Base-by-base conservation (phyloP, 176 grass and related monocot species). In the Ananas comosus region DNA sequence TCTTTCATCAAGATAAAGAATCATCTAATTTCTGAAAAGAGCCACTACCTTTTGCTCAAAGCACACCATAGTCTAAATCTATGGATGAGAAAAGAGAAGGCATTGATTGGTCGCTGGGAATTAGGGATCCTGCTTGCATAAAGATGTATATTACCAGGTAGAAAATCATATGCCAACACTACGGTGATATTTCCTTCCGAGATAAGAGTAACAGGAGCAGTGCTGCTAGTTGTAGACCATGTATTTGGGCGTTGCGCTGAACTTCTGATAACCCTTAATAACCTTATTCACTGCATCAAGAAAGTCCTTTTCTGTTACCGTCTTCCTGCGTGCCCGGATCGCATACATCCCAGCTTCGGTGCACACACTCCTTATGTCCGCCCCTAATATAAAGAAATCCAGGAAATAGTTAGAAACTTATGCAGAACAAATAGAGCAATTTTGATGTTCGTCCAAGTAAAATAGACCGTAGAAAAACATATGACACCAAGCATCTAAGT, bases 211-310 rank as follows among this genome's bases (percentile, higher is more conserved):
- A 1, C 2, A n/a, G 64, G 13, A 13, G 13, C 14, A 10, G 27
- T 9, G 14, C 56, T 21, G 71, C 73, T 79, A 96, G 56, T 96
- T 96, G 23, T 96, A 96, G 64, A 91, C 88, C 92, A 96, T 96
- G 13, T 96, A 96, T 25, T 88, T 91, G 0, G 92, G 92, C 13
- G 92, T 96, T 0, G 92, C 92, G 9, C 88, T 96, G 10, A 96
- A 96, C 8, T 96, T 96, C 83, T 96, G 92, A 2, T 96, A 96
- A 3, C 92, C 92, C 63, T 96, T 96, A 2, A 96, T 96, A 7
- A 96, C 92, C 64, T 96, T 96, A 25, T 96, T 91, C 21, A 96
- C 92, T 0, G 92, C 86, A 42, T 96, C 92, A 1, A 96, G 83
- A 14, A 96, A 96, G 10, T 96, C 92, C 64, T 96, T 96, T 27